Percentiles rank a stretch among this genome's conserved stretches.
These are phyloP conservation scores for Bryum argenteum DNA, from an alignment of 225 moss, liverwort and hornwort genomes.

Conservation along the genomic window DNA sequence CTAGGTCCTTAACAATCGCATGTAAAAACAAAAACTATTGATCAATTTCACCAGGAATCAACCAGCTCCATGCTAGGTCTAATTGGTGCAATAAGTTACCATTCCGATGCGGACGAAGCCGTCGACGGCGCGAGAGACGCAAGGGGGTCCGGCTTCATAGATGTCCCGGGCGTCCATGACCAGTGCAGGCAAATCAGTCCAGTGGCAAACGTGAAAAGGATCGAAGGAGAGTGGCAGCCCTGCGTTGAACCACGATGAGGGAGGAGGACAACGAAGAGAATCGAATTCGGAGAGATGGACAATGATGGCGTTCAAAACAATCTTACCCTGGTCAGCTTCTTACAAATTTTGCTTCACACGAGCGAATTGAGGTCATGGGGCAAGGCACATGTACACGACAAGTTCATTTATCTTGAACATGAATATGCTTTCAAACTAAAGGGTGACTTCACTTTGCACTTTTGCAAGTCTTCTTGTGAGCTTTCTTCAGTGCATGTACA, in stretches of 20 bases:
- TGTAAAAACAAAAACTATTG: neutral
- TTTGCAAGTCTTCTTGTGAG: no score
- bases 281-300: neutral
- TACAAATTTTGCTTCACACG: no score
- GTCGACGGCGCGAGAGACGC: slow-evolving; percentile 96
- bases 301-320: neutral
- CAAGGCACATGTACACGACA: no score
- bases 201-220: neutral
- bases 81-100: slow-evolving; percentile 28
- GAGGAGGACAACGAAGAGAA: neutral
- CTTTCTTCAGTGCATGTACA: no score
- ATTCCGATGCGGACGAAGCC: slow-evolving; percentile 99
- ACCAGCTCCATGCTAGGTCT: no score
- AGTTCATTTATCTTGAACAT: no score
- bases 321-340: no score
- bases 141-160: slow-evolving; percentile 96
- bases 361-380: no score
- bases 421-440: no score
- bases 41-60: neutral
- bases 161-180: slow-evolving; percentile 83
- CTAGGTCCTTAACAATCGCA: neutral
- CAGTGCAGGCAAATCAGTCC: neutral
- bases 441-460: no score
- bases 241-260: neutral
- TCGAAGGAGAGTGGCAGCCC: neutral